Evolutionary conservation across 495 filamentous ascomycete species (phyloP), one percentile per base, ranked within the genome.

Genomic region (Neurospora sp.): DNA sequence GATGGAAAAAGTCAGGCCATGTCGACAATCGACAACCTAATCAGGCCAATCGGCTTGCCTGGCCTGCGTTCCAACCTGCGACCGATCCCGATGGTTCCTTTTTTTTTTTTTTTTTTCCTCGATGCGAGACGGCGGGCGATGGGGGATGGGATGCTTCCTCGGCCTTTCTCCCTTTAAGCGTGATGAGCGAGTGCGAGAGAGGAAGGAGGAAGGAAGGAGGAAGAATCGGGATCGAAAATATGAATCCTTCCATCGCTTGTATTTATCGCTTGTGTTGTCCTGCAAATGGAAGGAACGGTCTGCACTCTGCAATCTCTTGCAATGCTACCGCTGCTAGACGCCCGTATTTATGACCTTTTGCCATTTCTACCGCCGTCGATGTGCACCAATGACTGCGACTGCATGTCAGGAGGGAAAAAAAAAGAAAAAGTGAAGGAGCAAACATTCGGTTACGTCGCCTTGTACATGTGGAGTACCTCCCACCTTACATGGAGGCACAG

Each of bases 1-100:
- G 62, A 48, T 38, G 38, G 24, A 13, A 72, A 74, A 71, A 73
- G 74, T 81, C 80, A 80, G 76, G 75, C 80, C 79, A 81, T 80
- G 38, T 76, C 69, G 45, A 74, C 43, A 75, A 43, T 71, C 71
- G 69, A 71, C 71, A 71, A 28, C 24, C 7, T 24, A 72, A 40
- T 45, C 43, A 72, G 19, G 71, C 75, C 71, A 74, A 78, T 77
- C 72, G 73, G 74, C 62, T 66, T 69, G 59, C 69, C 39, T 71
- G 38, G 39, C 48, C 34, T 62, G 24, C 13, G 31, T 45, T 59
- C 70, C 19, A 59, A 71, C 31, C 70, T 71, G 43, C 39, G 17
- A 48, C 70, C 37, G 28, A 71, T 71, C 70, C 70, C 70, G 70
- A 39, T 31, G 39, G 70, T 31, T 36, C 39, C 24, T 31, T 15